Conservation (phyloP, 1,139 yeast species). For the Scheffersomyces titani region DNA sequence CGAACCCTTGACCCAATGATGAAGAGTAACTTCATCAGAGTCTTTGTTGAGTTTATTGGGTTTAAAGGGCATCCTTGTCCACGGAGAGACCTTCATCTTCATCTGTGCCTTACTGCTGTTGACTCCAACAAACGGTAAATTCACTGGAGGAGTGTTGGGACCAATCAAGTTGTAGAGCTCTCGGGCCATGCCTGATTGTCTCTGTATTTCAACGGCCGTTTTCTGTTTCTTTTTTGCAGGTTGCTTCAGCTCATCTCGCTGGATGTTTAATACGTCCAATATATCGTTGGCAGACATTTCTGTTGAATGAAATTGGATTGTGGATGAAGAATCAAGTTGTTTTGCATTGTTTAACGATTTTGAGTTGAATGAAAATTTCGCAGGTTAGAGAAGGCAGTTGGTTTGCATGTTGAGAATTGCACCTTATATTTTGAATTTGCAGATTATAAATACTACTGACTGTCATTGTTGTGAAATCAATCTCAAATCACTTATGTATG, state of each 20-base stretch:
- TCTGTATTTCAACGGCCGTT: conserved; percentile 24
- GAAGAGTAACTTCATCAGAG: conserved; percentile 41
- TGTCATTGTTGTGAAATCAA: too few relatives aligned
- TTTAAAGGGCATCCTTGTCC: conserved; percentile 69
- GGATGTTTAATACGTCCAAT: conserved; percentile 74
- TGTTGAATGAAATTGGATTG: not conserved
- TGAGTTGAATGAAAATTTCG: not conserved
- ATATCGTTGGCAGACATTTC: conserved; percentile 62
- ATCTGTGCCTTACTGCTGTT: conserved; percentile 65
- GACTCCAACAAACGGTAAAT: conserved; percentile 46
- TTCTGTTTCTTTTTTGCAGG: conserved; percentile 47
- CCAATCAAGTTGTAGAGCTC: conserved; percentile 88
- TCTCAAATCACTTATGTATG: too few relatives aligned
- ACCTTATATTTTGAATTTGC: not conserved
- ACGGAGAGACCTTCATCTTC: conserved; percentile 73
- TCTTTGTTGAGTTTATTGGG: conserved; percentile 54
- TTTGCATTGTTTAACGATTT: not conserved
- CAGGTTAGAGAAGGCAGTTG: not conserved
- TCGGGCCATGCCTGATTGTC: conserved; percentile 82
- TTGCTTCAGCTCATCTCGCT: conserved; percentile 38
- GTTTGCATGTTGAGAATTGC: not conserved
- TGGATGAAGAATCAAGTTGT: not conserved
- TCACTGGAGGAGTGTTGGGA: conserved; percentile 87
- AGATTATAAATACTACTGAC: not conserved
- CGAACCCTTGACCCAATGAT: conserved; percentile 89